Evolutionary conservation across 73 alveolate genomes (phyloP).

Genomic region (Durusdinium trenchii): DNA sequence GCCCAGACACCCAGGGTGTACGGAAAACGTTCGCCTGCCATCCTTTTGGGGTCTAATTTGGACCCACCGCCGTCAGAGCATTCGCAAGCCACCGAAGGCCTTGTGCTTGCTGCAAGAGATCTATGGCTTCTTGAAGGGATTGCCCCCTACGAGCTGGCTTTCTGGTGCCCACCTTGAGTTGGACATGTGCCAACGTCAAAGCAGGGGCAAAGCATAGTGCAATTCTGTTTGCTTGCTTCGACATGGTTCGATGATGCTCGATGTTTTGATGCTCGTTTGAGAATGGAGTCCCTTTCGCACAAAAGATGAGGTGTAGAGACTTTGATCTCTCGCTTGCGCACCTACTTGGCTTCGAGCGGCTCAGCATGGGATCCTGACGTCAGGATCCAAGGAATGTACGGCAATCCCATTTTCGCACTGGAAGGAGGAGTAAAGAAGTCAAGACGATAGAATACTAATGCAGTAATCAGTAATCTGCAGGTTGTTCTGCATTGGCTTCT

Average conservation of each 20-base stretch:
- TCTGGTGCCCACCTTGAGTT: background rate
- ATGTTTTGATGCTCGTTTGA: no score
- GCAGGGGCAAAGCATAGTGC: background rate
- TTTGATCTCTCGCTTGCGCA: constrained; percentile 80
- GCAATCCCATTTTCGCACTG: background rate
- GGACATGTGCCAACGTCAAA: no score
- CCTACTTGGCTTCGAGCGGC: constrained; percentile 71
- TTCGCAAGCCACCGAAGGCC: constrained; percentile 66
- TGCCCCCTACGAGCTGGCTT: constrained; percentile 62
- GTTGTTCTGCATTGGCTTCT: no score
- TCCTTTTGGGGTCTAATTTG: background rate
- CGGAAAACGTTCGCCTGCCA: background rate
- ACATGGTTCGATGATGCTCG: background rate
- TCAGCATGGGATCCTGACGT: constrained; percentile 93
- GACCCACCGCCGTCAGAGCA: background rate
- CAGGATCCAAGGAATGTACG: background rate
- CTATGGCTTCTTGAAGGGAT: constrained; percentile 44
- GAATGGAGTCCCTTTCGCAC: no score
- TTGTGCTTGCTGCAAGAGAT: constrained; percentile 66
- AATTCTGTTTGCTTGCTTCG: background rate
- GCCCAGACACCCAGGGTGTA: no score
- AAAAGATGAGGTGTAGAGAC: constrained; percentile 65
- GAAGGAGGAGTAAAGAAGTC: background rate
- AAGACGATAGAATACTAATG: no score
- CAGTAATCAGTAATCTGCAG: no score